Evolutionary conservation across 768 basidiomycete species (phyloP).

Genomic region (Tylopilus vinaceipallidus): DNA sequence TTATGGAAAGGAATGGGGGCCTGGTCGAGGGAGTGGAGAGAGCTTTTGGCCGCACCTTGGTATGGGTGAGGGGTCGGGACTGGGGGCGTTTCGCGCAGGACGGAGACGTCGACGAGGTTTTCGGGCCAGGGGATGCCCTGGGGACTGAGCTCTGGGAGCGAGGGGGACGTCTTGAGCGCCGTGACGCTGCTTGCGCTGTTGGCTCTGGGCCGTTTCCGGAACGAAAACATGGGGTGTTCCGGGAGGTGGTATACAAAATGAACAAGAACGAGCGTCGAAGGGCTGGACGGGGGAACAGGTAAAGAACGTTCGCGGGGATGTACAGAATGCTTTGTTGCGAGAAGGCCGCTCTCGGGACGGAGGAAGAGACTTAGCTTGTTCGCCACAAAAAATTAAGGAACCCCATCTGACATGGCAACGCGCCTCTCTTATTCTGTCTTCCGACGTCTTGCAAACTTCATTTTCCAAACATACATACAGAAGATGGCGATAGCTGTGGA

Average conservation of each 20-base stretch:
- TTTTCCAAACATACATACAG: slow-evolving; percentile 35
- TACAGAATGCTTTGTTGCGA: slow-evolving; percentile 16
- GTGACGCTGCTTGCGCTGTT: slow-evolving; percentile 36
- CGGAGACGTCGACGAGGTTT: slow-evolving; percentile 70
- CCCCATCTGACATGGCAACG: slow-evolving; percentile 30
- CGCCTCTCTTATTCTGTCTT: not conserved
- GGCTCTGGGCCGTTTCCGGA: slow-evolving; percentile 62
- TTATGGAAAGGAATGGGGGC: slow-evolving; percentile 76
- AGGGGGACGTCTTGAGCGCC: slow-evolving; percentile 70
- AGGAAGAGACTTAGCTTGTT: slow-evolving; percentile 8
- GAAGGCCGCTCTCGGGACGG: slow-evolving; percentile 17
- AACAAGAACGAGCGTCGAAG: slow-evolving; percentile 23
- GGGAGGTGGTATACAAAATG: slow-evolving; percentile 22
- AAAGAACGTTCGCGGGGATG: slow-evolving; percentile 26
- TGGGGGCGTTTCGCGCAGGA: slow-evolving; percentile 48
- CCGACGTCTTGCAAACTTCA: slow-evolving; percentile 12
- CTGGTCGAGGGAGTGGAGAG: slow-evolving; percentile 52
- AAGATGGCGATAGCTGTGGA: slow-evolving; percentile 27
- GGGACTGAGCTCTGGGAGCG: slow-evolving; percentile 72
- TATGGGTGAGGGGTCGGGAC: slow-evolving; percentile 35
- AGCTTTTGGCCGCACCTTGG: slow-evolving; percentile 72
- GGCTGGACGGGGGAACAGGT: slow-evolving; percentile 23
- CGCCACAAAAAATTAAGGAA: slow-evolving; percentile 22
- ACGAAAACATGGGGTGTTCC: slow-evolving; percentile 60
- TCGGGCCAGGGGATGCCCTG: slow-evolving; percentile 85